phyloP scores from a whole-genome alignment of 176 grass and related monocot genomes.

The Miscanthus lutarioriparius region DNA sequence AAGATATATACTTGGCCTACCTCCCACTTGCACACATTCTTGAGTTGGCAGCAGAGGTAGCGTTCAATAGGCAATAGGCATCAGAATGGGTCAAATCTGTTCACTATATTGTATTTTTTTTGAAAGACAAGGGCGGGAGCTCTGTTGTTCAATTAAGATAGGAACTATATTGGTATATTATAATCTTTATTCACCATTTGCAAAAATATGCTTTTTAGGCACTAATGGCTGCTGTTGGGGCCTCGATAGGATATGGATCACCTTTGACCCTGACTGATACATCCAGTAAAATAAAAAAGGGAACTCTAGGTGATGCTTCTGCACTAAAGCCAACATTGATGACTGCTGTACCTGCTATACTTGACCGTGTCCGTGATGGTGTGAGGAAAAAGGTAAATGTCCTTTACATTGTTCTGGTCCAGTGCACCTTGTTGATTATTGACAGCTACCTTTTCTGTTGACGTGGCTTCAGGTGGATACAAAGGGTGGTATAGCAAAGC shows the following conservation, averaged over 20 bases:
- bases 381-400: conserved; percentile 87
- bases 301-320: conserved; percentile 92
- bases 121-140: not conserved
- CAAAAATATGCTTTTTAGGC: conserved; percentile 49
- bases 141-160: not conserved
- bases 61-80: not conserved
- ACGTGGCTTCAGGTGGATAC: conserved; percentile 62
- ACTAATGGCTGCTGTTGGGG: conserved; percentile 75
- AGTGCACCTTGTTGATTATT: conserved; percentile 26
- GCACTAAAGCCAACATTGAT: conserved; percentile 82
- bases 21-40: conserved; percentile 96
- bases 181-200: conserved; percentile 28
- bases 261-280: conserved; percentile 90
- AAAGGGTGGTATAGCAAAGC: conserved; percentile 79
- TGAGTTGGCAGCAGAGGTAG: conserved; percentile 89
- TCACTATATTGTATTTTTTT: conserved; percentile 22
- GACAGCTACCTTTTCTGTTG: conserved; percentile 24
- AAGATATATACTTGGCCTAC: conserved; percentile 86
- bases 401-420: conserved; percentile 12
- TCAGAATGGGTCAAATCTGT: conserved; percentile 7
- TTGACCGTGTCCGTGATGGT: conserved; percentile 87
- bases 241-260: conserved; percentile 88
- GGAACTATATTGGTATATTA: not conserved
- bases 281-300: conserved; percentile 92
- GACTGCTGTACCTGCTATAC: conserved; percentile 91